Base-by-base conservation (phyloP, 306 rosid genomes). In the Prunus persica region DNA sequence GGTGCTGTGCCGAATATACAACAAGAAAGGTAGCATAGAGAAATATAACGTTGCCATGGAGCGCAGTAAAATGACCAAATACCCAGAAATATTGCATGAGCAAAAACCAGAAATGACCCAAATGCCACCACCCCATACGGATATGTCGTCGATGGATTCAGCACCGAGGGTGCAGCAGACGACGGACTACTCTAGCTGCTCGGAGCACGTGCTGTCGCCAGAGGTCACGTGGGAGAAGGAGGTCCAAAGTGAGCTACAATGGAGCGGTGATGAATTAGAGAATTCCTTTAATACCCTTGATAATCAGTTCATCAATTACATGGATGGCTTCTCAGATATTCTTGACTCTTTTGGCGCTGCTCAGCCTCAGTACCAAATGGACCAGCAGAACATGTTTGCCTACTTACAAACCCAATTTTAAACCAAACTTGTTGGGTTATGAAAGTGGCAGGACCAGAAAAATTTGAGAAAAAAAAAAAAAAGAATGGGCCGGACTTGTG, bases 1-100 rank as follows among this genome's bases (percentile, higher is more conserved):
- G 97, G 99, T 95, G 2, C 75, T 95, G 16, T 95, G 99, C 54
- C 86, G 97, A 60, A 92, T 95, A 18, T 95, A 95, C 90, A 95
- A 95, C 88, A 95, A 95, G 88, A 92, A 89, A 66, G 97, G 97
- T 2, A 81, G 78, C 61, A 72, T 89, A 38, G 97, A 92, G 81
- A 90, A 89, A 78, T 49, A 55, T 75, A 78, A 83, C 34, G 20
- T 61, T 16, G n/a, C 74, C 5, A 16, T 34, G 66, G 85, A 84
- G 67, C 73, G 58, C 30, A 19, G 5, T 69, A 3, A 67, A 75
- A 20, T 30, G 69, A 34, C 28, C 71, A 72, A 41, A 28, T 85
- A 73, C 46, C 11, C 74, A 2, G 95, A 77, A 58, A 65, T 88
- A 73, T 5, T 11, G 10, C 87, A 87, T 19, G 98, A 94, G 69